Evolutionary conservation across 2,329 filamentous ascomycete genomes (phyloP), one percentile per base, ranked within the genome.

Genomic region (Fusarium napiforme): DNA sequence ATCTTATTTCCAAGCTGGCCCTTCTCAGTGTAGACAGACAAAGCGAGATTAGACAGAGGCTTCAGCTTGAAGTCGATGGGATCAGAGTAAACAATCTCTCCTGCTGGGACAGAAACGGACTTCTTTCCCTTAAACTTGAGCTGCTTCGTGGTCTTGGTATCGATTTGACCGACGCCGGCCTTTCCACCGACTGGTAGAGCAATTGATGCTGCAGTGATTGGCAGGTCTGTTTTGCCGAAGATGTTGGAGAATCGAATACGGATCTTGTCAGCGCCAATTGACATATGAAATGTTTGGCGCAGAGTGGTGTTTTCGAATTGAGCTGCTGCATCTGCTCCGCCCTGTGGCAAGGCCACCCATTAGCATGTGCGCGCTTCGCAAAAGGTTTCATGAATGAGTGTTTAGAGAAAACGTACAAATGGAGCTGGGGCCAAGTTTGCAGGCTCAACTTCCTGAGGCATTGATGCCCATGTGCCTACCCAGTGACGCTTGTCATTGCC

Each of bases 391-490:
- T 7, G 1, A 10, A 53, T 9, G 2, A 10, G 0, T 2, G 9
- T 4, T 3, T 2, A 5, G 16, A 5, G 5, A 8, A 1, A 16
- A 71, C 71, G 10, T 45, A 73, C 71, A 32, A 73, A 74, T 1
- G 71, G 71, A 21, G 71, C 42, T 1, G 71, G 71, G 5, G 71
- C 71, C 7, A 73, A 15, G 23, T 73, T 73, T 4, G 36, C 58
- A 43, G 62, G 47, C 40, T 73, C 71, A 18, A 71, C 71, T 10
- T 71, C 71, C 9, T 73, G 71, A 2, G 71, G 71, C 71, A 73
- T 73, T 0, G 66, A 66, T 1, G 71, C 64, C 71, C 71, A 73
- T 40, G 71, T 52, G 12, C 71, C 71, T 50, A 73, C 71, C 71
- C 71, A 73, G 7, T 72, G 68, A 1, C 63, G 45, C 10, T 45